phyloP scores from a whole-genome alignment of 1,139 yeast species.

The Hyphopichia buzzinii region DNA sequence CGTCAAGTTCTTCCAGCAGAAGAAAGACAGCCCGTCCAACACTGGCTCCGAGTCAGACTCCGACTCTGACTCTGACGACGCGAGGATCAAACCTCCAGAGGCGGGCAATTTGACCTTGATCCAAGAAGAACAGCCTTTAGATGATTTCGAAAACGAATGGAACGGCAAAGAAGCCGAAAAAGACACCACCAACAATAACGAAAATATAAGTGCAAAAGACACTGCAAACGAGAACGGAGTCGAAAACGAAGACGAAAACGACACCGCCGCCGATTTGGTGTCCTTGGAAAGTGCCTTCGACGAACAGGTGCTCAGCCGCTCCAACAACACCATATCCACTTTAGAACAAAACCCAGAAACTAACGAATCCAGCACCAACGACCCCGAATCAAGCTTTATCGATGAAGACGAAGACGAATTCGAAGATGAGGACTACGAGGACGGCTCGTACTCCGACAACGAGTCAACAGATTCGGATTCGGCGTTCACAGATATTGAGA shows the following conservation, averaged over 20 bases:
- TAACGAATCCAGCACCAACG: neutral
- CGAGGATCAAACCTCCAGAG: neutral
- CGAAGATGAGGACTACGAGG: conserved; percentile 18
- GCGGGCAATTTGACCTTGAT: conserved; percentile 14
- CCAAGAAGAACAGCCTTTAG: conserved; percentile 15
- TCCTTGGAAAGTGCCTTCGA: neutral
- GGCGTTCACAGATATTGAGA: conserved; percentile 46
- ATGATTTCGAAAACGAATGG: conserved; percentile 1
- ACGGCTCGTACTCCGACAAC: conserved; percentile 22
- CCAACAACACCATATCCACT: no score
- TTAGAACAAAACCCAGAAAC: no score
- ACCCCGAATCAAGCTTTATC: neutral
- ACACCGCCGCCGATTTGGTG: neutral
- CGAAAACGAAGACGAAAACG: no score
- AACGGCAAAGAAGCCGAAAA: conserved; percentile 1
- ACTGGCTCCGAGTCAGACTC: conserved; percentile 9
- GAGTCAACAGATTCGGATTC: conserved; percentile 32
- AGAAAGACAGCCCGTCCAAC: conserved; percentile 6
- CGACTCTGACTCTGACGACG: conserved; percentile 19
- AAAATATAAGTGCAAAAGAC: no score
- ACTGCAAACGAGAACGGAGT: no score
- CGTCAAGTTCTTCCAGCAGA: conserved; percentile 11
- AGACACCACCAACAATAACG: neutral
- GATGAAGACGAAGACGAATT: conserved; percentile 12
- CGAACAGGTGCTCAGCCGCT: neutral